These are phyloP conservation scores for Penicillium steckii DNA, from an alignment of 495 filamentous ascomycete species.

Conservation along the genomic window DNA sequence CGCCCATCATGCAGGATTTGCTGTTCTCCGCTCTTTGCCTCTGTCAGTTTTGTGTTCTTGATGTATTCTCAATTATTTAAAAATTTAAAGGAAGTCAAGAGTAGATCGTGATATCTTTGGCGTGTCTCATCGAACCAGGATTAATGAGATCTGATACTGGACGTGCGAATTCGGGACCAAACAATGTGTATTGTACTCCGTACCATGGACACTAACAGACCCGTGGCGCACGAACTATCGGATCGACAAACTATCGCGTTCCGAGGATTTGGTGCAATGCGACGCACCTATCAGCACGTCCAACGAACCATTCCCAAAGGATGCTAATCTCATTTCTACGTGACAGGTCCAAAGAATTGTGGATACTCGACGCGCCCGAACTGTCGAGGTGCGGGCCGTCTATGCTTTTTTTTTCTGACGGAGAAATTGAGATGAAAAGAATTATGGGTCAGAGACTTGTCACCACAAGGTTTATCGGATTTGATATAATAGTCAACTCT, in stretches of 20 bases:
- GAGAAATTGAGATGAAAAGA: constrained; percentile 5
- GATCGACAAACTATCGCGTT: constrained; percentile 26
- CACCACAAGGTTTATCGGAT: not conserved
- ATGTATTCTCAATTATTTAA: not conserved
- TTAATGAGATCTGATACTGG: too few relatives aligned
- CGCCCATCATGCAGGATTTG: not conserved
- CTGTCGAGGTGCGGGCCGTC: constrained; percentile 12
- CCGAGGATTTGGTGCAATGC: constrained; percentile 15
- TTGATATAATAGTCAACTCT: constrained; percentile 1
- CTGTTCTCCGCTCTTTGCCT: not conserved
- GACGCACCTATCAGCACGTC: constrained; percentile 20
- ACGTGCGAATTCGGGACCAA: too few relatives aligned
- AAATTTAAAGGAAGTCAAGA: too few relatives aligned
- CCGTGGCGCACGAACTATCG: constrained; percentile 14
- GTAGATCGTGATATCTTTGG: too few relatives aligned
- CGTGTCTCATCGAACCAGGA: too few relatives aligned
- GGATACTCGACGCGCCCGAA: constrained; percentile 1
- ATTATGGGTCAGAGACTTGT: constrained; percentile 9
- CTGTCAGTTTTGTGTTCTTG: not conserved
- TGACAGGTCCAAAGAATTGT: constrained; percentile 34
- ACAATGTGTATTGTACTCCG: too few relatives aligned
- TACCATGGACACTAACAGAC: too few relatives aligned
- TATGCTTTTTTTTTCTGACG: constrained; percentile 14
- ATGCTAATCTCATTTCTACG: constrained; percentile 9
- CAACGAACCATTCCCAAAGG: constrained; percentile 11